These are phyloP conservation scores for Monilinia laxa DNA, from an alignment of 2,329 filamentous ascomycete genomes.

Conservation along the genomic window DNA sequence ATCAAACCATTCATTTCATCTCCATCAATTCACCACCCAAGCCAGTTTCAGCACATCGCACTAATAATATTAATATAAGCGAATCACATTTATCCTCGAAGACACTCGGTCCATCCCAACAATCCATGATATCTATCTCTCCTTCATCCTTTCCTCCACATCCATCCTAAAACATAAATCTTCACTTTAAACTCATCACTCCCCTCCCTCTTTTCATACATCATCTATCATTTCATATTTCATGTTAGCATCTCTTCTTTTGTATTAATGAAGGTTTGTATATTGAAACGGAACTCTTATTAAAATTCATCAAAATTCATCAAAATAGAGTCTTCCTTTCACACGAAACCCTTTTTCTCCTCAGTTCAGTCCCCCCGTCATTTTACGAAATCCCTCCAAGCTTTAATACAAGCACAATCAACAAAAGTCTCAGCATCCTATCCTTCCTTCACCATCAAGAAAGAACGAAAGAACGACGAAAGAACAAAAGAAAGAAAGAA, in stretches of 20 bases:
- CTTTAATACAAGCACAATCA: constrained; percentile 23
- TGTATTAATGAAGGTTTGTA: constrained; percentile 25
- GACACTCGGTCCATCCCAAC: constrained; percentile 16
- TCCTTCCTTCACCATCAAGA: no score
- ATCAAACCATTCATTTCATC: neutral
- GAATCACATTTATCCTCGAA: neutral
- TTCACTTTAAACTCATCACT: neutral
- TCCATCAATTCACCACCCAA: neutral
- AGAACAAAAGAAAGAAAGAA: no score
- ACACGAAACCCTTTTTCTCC: constrained; percentile 8
- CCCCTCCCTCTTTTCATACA: constrained; percentile 7
- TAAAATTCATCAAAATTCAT: neutral
- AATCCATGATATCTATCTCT: neutral
- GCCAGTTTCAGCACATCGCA: constrained; percentile 14
- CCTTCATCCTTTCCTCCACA: neutral
- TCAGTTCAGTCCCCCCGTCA: neutral
- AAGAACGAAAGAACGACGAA: no score
- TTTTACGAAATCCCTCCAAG: constrained; percentile 3
- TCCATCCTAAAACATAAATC: constrained; percentile 1
- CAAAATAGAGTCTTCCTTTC: constrained; percentile 15
- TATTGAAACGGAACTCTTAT: constrained; percentile 16
- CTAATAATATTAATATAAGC: constrained; percentile 2
- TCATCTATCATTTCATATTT: constrained; percentile 4
- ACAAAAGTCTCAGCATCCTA: no score
- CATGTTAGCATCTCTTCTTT: constrained; percentile 17